These are phyloP conservation scores for Sphaerulina musiva DNA, from an alignment of 2,329 filamentous ascomycete species.

Conservation along the genomic window DNA sequence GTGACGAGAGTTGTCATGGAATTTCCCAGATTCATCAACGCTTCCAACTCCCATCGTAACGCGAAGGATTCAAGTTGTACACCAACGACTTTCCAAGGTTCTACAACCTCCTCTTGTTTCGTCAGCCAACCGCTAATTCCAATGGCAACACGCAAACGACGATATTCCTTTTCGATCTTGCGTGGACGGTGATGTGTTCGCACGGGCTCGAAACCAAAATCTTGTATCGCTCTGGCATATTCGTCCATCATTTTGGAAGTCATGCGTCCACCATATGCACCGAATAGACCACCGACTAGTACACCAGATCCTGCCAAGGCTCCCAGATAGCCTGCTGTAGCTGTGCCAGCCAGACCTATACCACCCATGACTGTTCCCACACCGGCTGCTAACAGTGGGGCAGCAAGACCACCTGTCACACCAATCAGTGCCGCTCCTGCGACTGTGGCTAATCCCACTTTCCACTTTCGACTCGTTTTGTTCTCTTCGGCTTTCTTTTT, in stretches of 20 bases:
- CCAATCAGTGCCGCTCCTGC: slow-evolving; percentile 83
- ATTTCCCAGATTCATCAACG: slow-evolving; percentile 67
- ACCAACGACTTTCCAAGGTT: slow-evolving; percentile 72
- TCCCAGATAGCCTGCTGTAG: slow-evolving; percentile 72
- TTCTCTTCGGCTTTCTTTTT: slow-evolving; percentile 64
- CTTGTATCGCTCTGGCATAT: slow-evolving; percentile 79
- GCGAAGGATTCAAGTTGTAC: slow-evolving; percentile 70
- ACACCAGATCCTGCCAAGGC: slow-evolving; percentile 72
- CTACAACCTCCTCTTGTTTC: slow-evolving; percentile 62
- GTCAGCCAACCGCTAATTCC: slow-evolving; percentile 76
- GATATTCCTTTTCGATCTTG: slow-evolving; percentile 46
- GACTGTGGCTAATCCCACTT: slow-evolving; percentile 79
- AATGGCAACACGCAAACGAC: slow-evolving; percentile 67
- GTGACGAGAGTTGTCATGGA: slow-evolving; percentile 71
- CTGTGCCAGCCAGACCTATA: slow-evolving; percentile 45
- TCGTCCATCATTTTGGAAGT: slow-evolving; percentile 79
- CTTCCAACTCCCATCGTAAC: slow-evolving; percentile 74
- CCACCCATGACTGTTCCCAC: slow-evolving; percentile 57
- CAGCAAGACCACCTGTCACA: slow-evolving; percentile 70
- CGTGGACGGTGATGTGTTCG: slow-evolving; percentile 51
- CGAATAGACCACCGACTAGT: slow-evolving; percentile 77
- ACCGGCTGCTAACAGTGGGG: slow-evolving; percentile 69
- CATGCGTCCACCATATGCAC: slow-evolving; percentile 81
- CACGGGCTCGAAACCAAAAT: slow-evolving; percentile 79
- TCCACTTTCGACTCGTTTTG: slow-evolving; percentile 61